Evolutionary conservation across 805 yeast genomes (phyloP).

Genomic region (Candida germanica): DNA sequence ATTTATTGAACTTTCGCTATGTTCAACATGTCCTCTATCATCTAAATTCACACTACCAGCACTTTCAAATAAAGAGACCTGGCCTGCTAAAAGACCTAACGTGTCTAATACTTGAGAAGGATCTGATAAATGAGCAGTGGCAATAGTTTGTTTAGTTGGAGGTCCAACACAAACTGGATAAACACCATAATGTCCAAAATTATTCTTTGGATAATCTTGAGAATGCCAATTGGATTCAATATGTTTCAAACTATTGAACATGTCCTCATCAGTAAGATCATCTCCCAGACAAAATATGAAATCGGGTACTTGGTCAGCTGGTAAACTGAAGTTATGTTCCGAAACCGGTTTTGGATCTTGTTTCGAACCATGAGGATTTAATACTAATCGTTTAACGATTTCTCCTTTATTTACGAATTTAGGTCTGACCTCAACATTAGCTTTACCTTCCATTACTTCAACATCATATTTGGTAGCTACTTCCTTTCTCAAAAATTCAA

Average conservation of each 20-base stretch:
- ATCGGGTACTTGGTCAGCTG: constrained; percentile 60
- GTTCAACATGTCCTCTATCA: constrained; percentile 67
- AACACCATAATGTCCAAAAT: constrained; percentile 57
- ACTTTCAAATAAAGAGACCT: constrained; percentile 72
- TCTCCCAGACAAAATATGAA: constrained; percentile 91
- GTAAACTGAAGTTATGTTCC: constrained; percentile 23
- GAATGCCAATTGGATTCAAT: constrained; percentile 55
- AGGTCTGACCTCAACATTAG: constrained; percentile 97
- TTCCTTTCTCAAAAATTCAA: constrained; percentile 56
- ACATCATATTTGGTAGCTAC: constrained; percentile 70
- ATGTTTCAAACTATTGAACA: constrained; percentile 75
- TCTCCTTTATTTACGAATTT: constrained; percentile 94
- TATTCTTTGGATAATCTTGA: constrained; percentile 39
- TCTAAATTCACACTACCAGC: constrained; percentile 74
- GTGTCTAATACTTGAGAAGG: constrained; percentile 84
- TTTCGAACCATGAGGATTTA: constrained; percentile 57
- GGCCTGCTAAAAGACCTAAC: constrained; percentile 75
- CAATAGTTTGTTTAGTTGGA: constrained; percentile 79
- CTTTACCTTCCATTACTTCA: constrained; percentile 96
- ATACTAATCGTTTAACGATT: constrained; percentile 77
- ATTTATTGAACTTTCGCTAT: constrained; percentile 43
- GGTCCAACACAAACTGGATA: constrained; percentile 93
- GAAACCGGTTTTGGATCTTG: constrained; percentile 36
- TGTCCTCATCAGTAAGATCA: constrained; percentile 96
- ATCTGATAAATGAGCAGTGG: constrained; percentile 80